phyloP scores from a whole-genome alignment of 371 early-diverging fungal species.

The Ordospora pajunii region DNA sequence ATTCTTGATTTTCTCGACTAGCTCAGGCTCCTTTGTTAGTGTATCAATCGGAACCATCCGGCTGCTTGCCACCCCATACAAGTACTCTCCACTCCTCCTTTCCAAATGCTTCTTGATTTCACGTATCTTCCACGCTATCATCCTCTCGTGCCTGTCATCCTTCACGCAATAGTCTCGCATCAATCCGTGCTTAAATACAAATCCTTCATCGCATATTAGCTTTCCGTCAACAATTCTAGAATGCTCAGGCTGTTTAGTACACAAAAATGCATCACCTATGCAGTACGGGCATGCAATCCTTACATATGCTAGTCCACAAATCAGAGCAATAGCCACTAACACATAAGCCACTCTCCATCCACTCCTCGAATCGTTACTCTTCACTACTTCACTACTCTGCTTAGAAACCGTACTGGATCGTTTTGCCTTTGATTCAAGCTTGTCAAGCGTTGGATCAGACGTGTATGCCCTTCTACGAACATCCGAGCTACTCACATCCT shows the following conservation, averaged over 20 bases:
- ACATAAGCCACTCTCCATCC: background rate
- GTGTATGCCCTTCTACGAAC: background rate
- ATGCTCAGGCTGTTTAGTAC: constrained; percentile 32
- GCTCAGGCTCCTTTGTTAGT: constrained; percentile 9
- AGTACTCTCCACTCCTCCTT: constrained; percentile 31
- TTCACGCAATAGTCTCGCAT: constrained; percentile 32
- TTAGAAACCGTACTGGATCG: background rate
- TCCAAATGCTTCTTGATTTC: constrained; percentile 26
- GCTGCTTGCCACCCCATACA: constrained; percentile 8
- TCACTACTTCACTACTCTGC: background rate
- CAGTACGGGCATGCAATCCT: constrained; percentile 44
- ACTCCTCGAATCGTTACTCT: background rate
- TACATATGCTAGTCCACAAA: constrained; percentile 7
- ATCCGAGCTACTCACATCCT: background rate
- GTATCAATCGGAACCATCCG: background rate
- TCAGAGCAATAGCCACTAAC: background rate
- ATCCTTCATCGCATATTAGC: constrained; percentile 37
- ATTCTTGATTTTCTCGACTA: background rate
- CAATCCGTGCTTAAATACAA: constrained; percentile 10
- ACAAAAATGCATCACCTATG: background rate
- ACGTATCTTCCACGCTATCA: background rate
- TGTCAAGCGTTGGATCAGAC: constrained; percentile 8
- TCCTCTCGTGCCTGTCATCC: constrained; percentile 5
- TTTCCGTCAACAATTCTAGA: constrained; percentile 17
- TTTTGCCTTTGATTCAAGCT: background rate